Evolutionary conservation across 495 filamentous ascomycete species (phyloP), one percentile per base, ranked within the genome.

Genomic region (Margaritispora aquatica): DNA sequence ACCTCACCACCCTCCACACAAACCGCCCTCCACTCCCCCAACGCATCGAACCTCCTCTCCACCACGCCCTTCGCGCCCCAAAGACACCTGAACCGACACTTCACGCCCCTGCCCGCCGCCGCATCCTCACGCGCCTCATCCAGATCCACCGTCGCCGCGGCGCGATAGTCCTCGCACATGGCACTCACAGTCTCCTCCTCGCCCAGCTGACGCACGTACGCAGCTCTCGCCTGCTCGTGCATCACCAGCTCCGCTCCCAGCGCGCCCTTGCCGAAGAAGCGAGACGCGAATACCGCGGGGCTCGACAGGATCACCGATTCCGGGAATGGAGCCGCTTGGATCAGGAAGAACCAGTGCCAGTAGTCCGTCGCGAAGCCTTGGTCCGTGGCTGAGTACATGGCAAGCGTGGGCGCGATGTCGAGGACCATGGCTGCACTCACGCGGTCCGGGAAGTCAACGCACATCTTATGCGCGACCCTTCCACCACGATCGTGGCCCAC

Each of bases 321-420:
- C 1, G 74, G 73, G 21, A 74, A 67, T 0, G 74, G 74, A 0
- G 57, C 29, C 0, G 50, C 46, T 55, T 77, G 74, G 24, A 72
- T 69, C 15, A 77, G 68, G 58, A 77, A 74, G 41, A 75, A 75
- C 74, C 74, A 77, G 55, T 77, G 74, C 53, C 64, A 77, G 55
- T 75, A 77, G 2, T 60, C 63, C 26, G 55, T 70, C 9, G 74
- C 72, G 26, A 75, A 71, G 0, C 41, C 36, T 29, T 60, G 44
- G 15, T 67, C 55, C 17, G 72, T 72, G 19, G 61, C 36, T 50
- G 62, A 55, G 48, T 65, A 77, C 73, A 74, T 75, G 0, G 68
- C 67, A 9, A 73, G 51, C 10, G 74, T 75, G 11, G 74, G 74
- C 15, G 61, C 63, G 49, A 75, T 74, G 55, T 77, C 74, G 3